Conservation (phyloP, 352 stramenopile genomes). For the Globisporangium spiculum region DNA sequence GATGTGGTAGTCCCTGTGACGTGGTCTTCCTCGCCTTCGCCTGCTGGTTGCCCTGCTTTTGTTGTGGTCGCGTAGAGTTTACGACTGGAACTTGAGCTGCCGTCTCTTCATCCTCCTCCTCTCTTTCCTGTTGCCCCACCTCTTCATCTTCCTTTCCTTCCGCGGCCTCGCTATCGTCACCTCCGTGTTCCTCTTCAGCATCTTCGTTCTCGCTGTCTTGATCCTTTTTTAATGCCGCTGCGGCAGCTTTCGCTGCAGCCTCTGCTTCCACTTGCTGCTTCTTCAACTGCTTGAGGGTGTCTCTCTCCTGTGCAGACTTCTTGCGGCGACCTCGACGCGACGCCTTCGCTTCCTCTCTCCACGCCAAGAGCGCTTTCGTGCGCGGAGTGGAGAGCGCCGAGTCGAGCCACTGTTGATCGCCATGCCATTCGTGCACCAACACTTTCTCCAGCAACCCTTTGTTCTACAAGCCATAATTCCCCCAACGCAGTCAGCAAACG, state of each 20-base stretch:
- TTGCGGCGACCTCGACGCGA: constrained; percentile 60
- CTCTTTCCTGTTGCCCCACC: background rate
- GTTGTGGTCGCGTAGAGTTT: background rate
- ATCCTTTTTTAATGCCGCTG: background rate
- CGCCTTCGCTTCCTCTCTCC: constrained; percentile 63
- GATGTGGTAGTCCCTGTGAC: background rate
- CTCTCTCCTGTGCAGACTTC: constrained; percentile 44
- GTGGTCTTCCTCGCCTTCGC: background rate
- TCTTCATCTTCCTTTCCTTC: constrained; percentile 1
- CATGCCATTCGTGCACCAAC: constrained; percentile 67
- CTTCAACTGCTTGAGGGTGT: constrained; percentile 29
- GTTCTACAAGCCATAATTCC: constrained; percentile 27
- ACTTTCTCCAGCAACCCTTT: constrained; percentile 53
- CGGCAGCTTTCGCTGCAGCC: constrained; percentile 22
- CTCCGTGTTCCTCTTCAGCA: constrained; percentile 3
- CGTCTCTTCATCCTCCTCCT: background rate
- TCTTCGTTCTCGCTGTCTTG: background rate
- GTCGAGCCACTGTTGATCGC: constrained; percentile 57
- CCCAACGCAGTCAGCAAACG: background rate
- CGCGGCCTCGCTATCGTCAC: background rate
- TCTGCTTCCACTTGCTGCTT: constrained; percentile 32
- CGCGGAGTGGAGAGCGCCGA: constrained; percentile 41
- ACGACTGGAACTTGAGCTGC: background rate
- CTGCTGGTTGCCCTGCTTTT: background rate
- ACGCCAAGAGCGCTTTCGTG: constrained; percentile 60